Base-by-base conservation (phyloP, 768 basidiomycete species). In the Termitomyces sp. region DNA sequence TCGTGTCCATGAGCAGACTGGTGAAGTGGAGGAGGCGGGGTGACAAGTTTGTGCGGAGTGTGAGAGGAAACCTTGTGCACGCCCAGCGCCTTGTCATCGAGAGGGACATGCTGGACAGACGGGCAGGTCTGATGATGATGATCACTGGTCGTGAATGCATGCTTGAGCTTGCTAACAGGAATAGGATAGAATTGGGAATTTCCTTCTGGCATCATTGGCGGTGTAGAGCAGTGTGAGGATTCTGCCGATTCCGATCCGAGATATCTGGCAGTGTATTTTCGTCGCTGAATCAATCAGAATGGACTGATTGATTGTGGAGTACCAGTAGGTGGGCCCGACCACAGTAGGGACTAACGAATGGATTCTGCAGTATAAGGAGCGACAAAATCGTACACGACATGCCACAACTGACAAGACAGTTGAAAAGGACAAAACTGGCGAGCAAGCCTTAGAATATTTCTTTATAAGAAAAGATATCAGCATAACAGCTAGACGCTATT, bases 11-110 rank as follows among this genome's bases (percentile, higher is more conserved):
- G 44, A 45, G 40, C 6, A 36, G 64, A 30, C 22, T 42, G n/a
- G 51, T 38, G 58, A 24, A 50, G 24, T 16, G 68, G 58, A 1
- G 49, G 36, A 7, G 73, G 72, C 13, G 74, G 73, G 13, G 60
- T 60, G 22, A 75, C 73, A 22, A 70, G 42, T 14, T 61, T 57
- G 47, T 75, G 74, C 1, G 70, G 63, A 0, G 77, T 78, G 24
- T 66, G 66, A 0, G 73, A 71, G 1, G 73, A 70, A 24, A 77
- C 69, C 56, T 77, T 80, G 67, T 83, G 79, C 5, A 85, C 77
- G 2, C 81, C 80, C 0, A 86, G 74, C 0, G 68, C 59, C 4
- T 70, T 54, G 64, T 85, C 82, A 22, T 68, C 60, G 14, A 82
- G 73, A 3, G 66, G 53, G 4, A 77, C 68, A n/a, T 56, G 57